Percentiles rank a stretch among this genome's conserved stretches.
Evolutionary conservation across 306 rosid species (phyloP).

Genomic region (Psophocarpus tetragonolobus): DNA sequence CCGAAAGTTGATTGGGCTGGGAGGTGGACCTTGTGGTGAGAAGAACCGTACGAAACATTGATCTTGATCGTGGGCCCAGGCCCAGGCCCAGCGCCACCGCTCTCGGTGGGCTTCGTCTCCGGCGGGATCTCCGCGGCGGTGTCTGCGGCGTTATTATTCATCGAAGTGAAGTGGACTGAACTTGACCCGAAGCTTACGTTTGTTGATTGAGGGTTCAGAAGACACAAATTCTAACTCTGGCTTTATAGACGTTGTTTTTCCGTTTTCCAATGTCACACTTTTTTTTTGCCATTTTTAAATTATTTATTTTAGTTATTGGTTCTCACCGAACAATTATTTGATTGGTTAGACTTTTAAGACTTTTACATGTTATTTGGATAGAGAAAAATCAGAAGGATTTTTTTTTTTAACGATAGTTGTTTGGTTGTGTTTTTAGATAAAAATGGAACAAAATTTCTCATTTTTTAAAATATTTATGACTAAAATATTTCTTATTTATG

Average conservation of each 20-base stretch:
- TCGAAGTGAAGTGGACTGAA: slow-evolving; percentile 13
- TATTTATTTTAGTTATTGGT: no score
- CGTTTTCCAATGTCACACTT: not conserved
- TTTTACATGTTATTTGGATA: no score
- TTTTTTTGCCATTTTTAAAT: no score
- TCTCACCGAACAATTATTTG: no score
- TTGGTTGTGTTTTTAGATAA: no score
- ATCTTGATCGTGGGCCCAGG: slow-evolving; percentile 42
- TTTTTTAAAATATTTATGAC: no score
- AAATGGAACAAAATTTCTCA: no score
- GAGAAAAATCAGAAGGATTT: no score
- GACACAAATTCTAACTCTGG: not conserved
- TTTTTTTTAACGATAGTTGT: no score
- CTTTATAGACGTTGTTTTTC: not conserved
- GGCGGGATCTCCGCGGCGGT: slow-evolving; percentile 10
- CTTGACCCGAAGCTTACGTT: slow-evolving; percentile 18
- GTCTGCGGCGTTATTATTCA: slow-evolving; percentile 21
- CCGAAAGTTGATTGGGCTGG: slow-evolving; percentile 56
- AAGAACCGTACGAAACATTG: slow-evolving; percentile 39
- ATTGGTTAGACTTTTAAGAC: no score
- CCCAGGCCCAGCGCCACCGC: slow-evolving; percentile 7
- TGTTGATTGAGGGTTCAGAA: not conserved
- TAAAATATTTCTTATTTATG: no score
- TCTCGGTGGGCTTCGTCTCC: slow-evolving; percentile 13
- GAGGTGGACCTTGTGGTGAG: slow-evolving; percentile 43